A percentile compares a stretch with the other conserved stretches of the same genome.
phyloP scores from a whole-genome alignment of 768 basidiomycete genomes.

The Auricularia auricula-judae region DNA sequence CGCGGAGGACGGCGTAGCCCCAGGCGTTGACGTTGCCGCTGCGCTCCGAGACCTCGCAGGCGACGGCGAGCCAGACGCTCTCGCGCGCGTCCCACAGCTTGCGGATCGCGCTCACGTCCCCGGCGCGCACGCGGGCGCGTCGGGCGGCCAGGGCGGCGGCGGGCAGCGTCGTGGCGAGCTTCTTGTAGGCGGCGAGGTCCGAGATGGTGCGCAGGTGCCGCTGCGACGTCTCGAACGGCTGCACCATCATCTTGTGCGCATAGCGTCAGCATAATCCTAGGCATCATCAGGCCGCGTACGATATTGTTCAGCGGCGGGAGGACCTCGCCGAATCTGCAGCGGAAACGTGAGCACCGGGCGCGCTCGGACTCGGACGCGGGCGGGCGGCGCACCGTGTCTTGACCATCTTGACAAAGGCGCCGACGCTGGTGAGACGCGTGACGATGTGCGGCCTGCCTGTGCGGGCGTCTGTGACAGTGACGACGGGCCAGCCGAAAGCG shows the following conservation, averaged over 20 bases:
- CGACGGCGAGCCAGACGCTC: conserved; percentile 64
- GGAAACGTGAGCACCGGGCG: not conserved
- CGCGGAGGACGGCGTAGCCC: conserved; percentile 74
- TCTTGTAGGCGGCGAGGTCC: conserved; percentile 59
- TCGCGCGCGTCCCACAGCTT: conserved; percentile 60
- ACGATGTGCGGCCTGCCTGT: conserved; percentile 72
- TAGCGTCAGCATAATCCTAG: not conserved
- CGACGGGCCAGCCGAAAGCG: conserved; percentile 73
- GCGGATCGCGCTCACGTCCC: conserved; percentile 52
- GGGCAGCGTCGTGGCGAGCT: conserved; percentile 58
- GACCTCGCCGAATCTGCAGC: conserved; percentile 61
- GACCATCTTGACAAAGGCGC: conserved; percentile 76
- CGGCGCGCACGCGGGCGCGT: conserved; percentile 51
- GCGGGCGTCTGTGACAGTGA: conserved; percentile 60
- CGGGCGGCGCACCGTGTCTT: conserved; percentile 47
- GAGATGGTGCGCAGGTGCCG: conserved; percentile 62
- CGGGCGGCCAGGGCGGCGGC: conserved; percentile 55
- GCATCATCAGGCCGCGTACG: conserved; percentile 23
- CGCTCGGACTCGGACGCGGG: not conserved
- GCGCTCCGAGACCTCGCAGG: conserved; percentile 68
- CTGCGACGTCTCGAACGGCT: conserved; percentile 55
- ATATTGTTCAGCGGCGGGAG: conserved; percentile 65
- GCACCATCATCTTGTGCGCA: conserved; percentile 20
- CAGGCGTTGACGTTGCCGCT: conserved; percentile 63
- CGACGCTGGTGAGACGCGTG: conserved; percentile 59